Evolutionary conservation across 495 filamentous ascomycete genomes (phyloP).

Genomic region (Cairneyella variabilis): DNA sequence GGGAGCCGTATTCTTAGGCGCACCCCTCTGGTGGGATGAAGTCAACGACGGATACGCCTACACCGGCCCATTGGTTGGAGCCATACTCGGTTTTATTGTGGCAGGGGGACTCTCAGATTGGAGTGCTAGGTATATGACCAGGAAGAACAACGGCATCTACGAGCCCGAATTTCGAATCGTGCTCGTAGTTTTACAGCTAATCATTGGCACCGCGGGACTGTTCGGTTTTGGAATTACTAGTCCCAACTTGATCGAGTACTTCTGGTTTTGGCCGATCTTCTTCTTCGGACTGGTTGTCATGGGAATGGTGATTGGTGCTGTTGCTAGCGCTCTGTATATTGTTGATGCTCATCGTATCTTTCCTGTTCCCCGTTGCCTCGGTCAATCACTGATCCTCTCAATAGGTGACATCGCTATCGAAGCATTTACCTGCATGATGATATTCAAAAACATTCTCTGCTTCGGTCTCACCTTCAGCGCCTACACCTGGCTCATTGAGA

Average conservation of each 20-base stretch:
- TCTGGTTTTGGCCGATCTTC: too few species aligned
- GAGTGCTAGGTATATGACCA: slow-evolving; percentile 51
- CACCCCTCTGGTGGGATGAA: slow-evolving; percentile 48
- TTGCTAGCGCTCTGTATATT: slow-evolving; percentile 34
- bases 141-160: slow-evolving; percentile 56
- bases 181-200: slow-evolving; percentile 50
- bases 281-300: too few species aligned
- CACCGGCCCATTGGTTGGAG: slow-evolving; percentile 29
- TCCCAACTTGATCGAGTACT: slow-evolving; percentile 37
- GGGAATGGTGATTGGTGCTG: slow-evolving; percentile 33
- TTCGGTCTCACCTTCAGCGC: slow-evolving; percentile 81
- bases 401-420: slow-evolving; percentile 45
- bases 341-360: slow-evolving; percentile 41
- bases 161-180: slow-evolving; percentile 68
- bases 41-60: slow-evolving; percentile 44
- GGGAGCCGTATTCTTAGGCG: slow-evolving; percentile 67
- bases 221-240: slow-evolving; percentile 43
- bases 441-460: slow-evolving; percentile 72
- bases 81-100: slow-evolving; percentile 49
- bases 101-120: slow-evolving; percentile 61
- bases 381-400: too few species aligned
- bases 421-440: slow-evolving; percentile 35
- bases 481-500: slow-evolving; percentile 69
- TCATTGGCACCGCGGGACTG: slow-evolving; percentile 51
- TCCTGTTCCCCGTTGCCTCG: too few species aligned